Conservation (phyloP, 129 eudicot genomes). For the Tagetes patula region DNA sequence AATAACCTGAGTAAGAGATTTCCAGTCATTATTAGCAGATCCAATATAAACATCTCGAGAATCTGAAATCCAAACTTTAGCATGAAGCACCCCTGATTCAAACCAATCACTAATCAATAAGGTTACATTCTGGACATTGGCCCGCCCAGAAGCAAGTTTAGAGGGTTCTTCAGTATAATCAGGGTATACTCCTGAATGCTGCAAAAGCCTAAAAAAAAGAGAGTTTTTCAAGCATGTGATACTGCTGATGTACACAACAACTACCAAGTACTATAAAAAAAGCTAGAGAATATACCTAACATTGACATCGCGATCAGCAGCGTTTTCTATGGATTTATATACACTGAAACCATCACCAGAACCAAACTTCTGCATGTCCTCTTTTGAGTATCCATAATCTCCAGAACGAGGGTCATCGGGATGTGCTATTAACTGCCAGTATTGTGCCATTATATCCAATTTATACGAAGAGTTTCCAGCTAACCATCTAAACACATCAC, state of each 20-base stretch:
- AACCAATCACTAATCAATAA: slow-evolving; percentile 68
- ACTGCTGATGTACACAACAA: not conserved
- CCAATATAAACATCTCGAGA: slow-evolving; percentile 75
- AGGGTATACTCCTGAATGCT: slow-evolving; percentile 91
- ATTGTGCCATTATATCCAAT: slow-evolving; percentile 78
- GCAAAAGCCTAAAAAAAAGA: slow-evolving; percentile 58
- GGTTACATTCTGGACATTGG: slow-evolving; percentile 73
- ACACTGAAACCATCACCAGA: slow-evolving; percentile 63
- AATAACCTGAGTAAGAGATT: slow-evolving; percentile 90
- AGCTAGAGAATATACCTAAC: slow-evolving; percentile 45
- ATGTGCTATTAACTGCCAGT: slow-evolving; percentile 73
- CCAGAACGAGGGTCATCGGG: slow-evolving; percentile 68
- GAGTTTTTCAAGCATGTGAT: not conserved
- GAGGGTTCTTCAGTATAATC: slow-evolving; percentile 74
- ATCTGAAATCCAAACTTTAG: slow-evolving; percentile 92
- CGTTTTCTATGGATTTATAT: slow-evolving; percentile 66
- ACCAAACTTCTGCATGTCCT: slow-evolving; percentile 65
- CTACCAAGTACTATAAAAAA: not conserved
- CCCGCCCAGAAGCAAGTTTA: slow-evolving; percentile 74
- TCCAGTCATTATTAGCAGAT: slow-evolving; percentile 96
- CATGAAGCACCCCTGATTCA: slow-evolving; percentile 86
- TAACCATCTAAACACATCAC: slow-evolving; percentile 82
- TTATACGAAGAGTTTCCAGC: slow-evolving; percentile 75
- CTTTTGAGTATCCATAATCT: slow-evolving; percentile 78
- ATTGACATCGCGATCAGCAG: slow-evolving; percentile 68